Percentiles rank a stretch among this genome's conserved stretches.
Evolutionary conservation across 164 flowering plant genomes (phyloP).

Genomic region (Dillenia suffruticosa): DNA sequence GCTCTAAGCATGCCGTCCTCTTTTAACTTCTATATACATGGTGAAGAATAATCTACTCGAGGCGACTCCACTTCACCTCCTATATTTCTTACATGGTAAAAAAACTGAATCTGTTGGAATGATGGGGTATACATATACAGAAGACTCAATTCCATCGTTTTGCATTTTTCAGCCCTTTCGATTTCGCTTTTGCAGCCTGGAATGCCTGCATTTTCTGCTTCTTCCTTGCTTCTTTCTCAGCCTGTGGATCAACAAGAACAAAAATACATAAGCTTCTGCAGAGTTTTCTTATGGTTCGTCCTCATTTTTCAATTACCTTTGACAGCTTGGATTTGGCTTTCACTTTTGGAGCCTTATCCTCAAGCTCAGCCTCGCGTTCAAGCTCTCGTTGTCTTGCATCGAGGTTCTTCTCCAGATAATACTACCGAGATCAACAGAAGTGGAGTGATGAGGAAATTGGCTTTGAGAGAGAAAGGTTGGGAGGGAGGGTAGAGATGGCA

Average conservation of each 20-base stretch:
- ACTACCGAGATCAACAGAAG: slow-evolving; percentile 35
- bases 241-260: slow-evolving; percentile 32
- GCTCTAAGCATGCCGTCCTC: no score
- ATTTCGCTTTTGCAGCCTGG: slow-evolving; percentile 82
- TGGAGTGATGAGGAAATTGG: neutral
- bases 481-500: no score
- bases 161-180: slow-evolving; percentile 76
- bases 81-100: no score
- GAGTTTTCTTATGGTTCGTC: neutral
- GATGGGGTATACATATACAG: no score
- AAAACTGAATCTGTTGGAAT: no score
- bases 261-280: neutral
- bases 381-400: slow-evolving; percentile 74
- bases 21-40: no score
- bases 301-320: slow-evolving; percentile 40
- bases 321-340: slow-evolving; percentile 99
- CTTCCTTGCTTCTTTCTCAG: slow-evolving; percentile 91
- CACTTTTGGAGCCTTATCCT: slow-evolving; percentile 84
- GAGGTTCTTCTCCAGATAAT: slow-evolving; percentile 93
- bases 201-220: slow-evolving; percentile 87
- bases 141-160: slow-evolving; percentile 83
- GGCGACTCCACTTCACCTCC: no score
- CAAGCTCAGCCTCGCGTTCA: slow-evolving; percentile 92
- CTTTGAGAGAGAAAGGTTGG: no score
- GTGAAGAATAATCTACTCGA: no score